Base-by-base conservation (phyloP, 768 basidiomycete genomes). In the Pisolithus microcarpus region DNA sequence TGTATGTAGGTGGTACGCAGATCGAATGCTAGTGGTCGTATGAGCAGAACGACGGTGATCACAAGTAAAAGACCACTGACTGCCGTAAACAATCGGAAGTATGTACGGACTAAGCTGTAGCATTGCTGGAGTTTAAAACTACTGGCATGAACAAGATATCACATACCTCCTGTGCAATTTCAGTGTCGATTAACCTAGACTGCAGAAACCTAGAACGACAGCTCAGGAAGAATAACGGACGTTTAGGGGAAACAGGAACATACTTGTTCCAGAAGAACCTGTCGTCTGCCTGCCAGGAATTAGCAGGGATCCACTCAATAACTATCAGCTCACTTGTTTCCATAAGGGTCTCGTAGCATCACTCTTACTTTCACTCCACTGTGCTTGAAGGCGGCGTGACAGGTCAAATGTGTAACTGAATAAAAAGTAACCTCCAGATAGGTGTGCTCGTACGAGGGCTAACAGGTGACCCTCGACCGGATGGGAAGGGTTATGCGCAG, bases 211-310 rank as follows among this genome's bases (percentile, higher is more conserved):
- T 76, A 57, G 21, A 36, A 48, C 30, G 26, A 39, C 43, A 5
- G 10, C 49, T 53, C 46, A 56, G 57, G 47, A 28, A 24, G 23
- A 26, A 38, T 30, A 46, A 45, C 45, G 15, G 21, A 16, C 51
- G 15, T 13, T 23, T 23, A 45, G 5, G 23, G 45, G 19, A 21
- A 7, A 9, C 30, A 23, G 46, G 16, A 5, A 63, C 68, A 43
- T 52, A 87, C 80, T 82, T 88, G 69, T 99, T 99, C 95, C 95
- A 99, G 70, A 98, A 98, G 71, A 99, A 99, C 55, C 94, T 79
- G 62, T 96, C 92, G 57, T 99, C 96, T 37, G 85, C 86, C 85
- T 94, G 11, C 31, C 6, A 31, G 23, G 59, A 45, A 48, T 21
- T 31, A 18, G n/a, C 50, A 24, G 43, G 52, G 19, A 34, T 38